Evolutionary conservation across 306 rosid species (phyloP), one percentile per base, ranked within the genome.

Genomic region (Castanea mollissima): DNA sequence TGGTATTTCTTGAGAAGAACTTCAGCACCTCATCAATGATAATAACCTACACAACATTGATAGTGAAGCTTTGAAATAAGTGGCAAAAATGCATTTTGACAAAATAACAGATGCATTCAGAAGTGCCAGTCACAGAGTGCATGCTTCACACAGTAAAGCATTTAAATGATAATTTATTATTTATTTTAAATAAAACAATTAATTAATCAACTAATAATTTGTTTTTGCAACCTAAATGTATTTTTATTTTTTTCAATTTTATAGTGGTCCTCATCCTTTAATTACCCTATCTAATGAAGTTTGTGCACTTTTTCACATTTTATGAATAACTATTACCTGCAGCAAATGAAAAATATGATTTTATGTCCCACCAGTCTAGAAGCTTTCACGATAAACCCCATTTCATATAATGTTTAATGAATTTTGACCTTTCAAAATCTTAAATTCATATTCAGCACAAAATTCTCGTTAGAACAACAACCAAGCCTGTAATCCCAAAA

Each of bases 11-110:
- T 74, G 99, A 95, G 83, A 95, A 95, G 89, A 90, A 90, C 86
- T 95, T 95, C 7, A 95, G 87, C 76, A 95, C 83, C 86, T 95
- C 99, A 79, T 95, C 99, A 72, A 95, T 95, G 79, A 92, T 65
- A 82, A 95, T 83, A 83, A 95, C 97, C 97, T 92, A 84, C 78
- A 76, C 76, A 56, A 65, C 75, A 75, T 44, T 5, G 55, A 63
- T 76, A 62, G 56, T 59, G 77, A 76, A 56, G 73, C 64, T 60
- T 58, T 64, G 73, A 19, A 75, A 64, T 46, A 51, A 34, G 55
- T 29, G 74, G 52, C 69, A 20, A 13, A 58, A 73, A 21, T 5
- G 20, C 16, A 52, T 27, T 20, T 46, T 51, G 56, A 20, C 34
- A 46, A 25, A 44, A 5, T n/a, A 80, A 67, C 74, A 21, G 83